These are phyloP conservation scores for Saccharomycopsis vini DNA, from an alignment of 805 yeast species.

Conservation along the genomic window DNA sequence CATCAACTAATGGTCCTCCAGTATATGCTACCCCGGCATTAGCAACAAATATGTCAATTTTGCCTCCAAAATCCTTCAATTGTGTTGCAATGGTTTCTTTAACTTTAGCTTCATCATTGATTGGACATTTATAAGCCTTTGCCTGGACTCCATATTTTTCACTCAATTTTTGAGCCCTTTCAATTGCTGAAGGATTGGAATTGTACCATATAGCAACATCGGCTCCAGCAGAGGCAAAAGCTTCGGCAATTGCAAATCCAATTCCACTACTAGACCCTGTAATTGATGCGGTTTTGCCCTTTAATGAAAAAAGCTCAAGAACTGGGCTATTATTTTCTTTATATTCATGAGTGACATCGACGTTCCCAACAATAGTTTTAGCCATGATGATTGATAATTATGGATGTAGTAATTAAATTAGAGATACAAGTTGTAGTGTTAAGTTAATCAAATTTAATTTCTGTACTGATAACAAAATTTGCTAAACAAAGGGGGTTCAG, in stretches of 20 bases:
- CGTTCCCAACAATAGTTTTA: too few relatives aligned
- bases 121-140: conserved; percentile 56
- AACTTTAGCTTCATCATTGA: conserved; percentile 42
- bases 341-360: too few relatives aligned
- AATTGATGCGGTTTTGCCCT: conserved; percentile 74
- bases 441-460: too few relatives aligned
- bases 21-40: conserved; percentile 88
- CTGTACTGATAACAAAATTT: too few relatives aligned
- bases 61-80: conserved; percentile 63
- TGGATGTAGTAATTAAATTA: too few relatives aligned
- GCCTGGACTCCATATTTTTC: conserved; percentile 50
- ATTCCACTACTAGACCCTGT: conserved; percentile 86
- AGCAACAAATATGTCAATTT: conserved; percentile 76
- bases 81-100: conserved; percentile 40
- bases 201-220: conserved; percentile 66
- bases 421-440: too few relatives aligned
- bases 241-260: conserved; percentile 74
- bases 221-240: conserved; percentile 82
- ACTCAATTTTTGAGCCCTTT: conserved; percentile 47
- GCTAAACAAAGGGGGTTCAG: too few relatives aligned
- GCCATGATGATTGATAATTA: too few relatives aligned
- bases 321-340: too few relatives aligned
- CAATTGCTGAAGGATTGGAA: conserved; percentile 49
- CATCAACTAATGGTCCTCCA: conserved; percentile 45
- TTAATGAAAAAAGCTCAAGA: conserved; percentile 63